A percentile compares a stretch with the other conserved stretches of the same genome.
Conservation (phyloP, 257 asterid genomes). For the Petunia axillaris region DNA sequence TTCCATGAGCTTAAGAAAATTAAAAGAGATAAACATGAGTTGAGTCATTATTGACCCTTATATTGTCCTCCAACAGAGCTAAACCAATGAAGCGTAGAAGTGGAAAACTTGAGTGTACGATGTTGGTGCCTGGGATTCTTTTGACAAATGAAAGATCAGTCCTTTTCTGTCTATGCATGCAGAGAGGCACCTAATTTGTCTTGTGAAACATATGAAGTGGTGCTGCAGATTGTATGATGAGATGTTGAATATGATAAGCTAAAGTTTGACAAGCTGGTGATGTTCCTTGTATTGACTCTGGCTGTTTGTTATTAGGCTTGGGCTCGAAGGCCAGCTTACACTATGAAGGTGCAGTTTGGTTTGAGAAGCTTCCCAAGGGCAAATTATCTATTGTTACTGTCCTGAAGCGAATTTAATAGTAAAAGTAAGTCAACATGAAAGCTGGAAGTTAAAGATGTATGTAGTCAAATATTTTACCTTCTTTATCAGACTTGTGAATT, state of each 20-base stretch:
- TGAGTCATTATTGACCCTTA: neutral
- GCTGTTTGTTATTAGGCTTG: neutral
- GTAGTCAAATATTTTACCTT: neutral
- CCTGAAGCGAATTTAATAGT: neutral
- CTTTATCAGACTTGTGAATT: neutral
- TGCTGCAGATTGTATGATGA: neutral
- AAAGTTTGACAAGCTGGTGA: neutral
- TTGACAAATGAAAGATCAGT: neutral
- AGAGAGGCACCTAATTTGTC: neutral
- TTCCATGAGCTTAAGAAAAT: slow-evolving; percentile 12
- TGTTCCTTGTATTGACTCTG: neutral
- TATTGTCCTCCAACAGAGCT: neutral
- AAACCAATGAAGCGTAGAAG: neutral
- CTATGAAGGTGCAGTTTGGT: slow-evolving; percentile 18
- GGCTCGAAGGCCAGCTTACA: neutral
- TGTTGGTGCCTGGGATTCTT: neutral
- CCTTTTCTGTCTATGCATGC: neutral
- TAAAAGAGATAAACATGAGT: neutral
- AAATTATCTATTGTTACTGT: neutral
- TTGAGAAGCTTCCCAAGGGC: slow-evolving; percentile 19
- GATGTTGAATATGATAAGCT: neutral
- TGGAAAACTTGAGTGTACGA: neutral
- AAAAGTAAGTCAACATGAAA: neutral
- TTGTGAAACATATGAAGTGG: slow-evolving; percentile 2
- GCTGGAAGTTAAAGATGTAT: neutral